Conservation (phyloP, 768 basidiomycete species). For the Boletus tomentosulus region DNA sequence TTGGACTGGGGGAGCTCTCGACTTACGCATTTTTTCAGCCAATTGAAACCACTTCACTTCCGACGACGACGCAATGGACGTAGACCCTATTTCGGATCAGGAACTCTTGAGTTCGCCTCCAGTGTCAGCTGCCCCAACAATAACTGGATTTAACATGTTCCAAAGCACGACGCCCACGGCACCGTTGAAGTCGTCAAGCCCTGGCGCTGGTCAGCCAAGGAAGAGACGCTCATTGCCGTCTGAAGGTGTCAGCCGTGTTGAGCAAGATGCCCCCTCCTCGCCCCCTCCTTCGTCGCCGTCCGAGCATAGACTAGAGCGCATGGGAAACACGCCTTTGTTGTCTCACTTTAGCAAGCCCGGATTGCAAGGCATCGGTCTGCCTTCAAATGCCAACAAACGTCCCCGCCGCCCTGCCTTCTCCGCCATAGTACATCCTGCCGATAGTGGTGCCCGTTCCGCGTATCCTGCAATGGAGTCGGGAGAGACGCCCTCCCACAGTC, state of each 20-base stretch:
- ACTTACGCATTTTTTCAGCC: conserved; percentile 29
- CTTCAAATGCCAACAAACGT: conserved; percentile 53
- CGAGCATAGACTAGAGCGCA: conserved; percentile 44
- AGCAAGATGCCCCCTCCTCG: conserved; percentile 43
- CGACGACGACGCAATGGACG: conserved; percentile 74
- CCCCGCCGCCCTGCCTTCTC: conserved; percentile 65
- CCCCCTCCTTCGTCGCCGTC: conserved; percentile 48
- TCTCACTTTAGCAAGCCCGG: conserved; percentile 46
- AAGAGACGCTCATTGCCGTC: conserved; percentile 63
- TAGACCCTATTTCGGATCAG: conserved; percentile 54
- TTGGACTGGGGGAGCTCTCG: background rate
- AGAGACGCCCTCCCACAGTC: conserved; percentile 29
- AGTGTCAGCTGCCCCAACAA: conserved; percentile 48
- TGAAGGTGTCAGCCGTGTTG: conserved; percentile 36
- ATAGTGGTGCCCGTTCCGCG: conserved; percentile 38
- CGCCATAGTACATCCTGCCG: conserved; percentile 50
- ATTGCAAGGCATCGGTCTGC: conserved; percentile 52
- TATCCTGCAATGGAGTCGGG: conserved; percentile 37
- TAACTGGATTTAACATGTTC: conserved; percentile 59
- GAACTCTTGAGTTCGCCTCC: conserved; percentile 35
- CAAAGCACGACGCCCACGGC: conserved; percentile 50
- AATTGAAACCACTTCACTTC: conserved; percentile 36
- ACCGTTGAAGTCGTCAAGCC: conserved; percentile 42
- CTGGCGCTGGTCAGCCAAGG: conserved; percentile 39
- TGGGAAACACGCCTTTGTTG: conserved; percentile 31